Percentiles rank a stretch among this genome's conserved stretches.
Evolutionary conservation across 352 stramenopile species (phyloP).

Genomic region (Globisporangium lucens): DNA sequence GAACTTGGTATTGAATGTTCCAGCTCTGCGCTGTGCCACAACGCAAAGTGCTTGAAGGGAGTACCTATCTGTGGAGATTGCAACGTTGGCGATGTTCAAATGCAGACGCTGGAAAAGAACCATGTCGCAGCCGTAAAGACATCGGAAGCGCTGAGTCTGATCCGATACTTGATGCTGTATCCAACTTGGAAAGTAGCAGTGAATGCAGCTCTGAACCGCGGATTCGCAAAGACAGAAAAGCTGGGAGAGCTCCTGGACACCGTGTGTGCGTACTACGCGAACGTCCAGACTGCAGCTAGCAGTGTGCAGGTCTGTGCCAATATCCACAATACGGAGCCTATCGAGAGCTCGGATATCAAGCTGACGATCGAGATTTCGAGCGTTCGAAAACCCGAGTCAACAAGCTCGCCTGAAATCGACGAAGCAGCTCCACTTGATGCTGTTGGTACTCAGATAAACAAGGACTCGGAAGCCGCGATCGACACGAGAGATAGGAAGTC

Average conservation of each 20-base stretch:
- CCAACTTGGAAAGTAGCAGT: conserved; percentile 78
- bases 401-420: conserved; percentile 58
- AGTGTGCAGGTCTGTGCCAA: neutral
- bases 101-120: conserved; percentile 18
- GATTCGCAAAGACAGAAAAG: conserved; percentile 49
- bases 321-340: conserved; percentile 21
- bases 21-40: conserved; percentile 61
- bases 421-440: conserved; percentile 17
- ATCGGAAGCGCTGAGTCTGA: conserved; percentile 56
- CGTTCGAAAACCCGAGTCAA: conserved; percentile 58
- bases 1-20: conserved; percentile 75
- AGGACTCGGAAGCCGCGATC: conserved; percentile 18
- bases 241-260: conserved; percentile 55
- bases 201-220: conserved; percentile 53
- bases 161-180: conserved; percentile 77
- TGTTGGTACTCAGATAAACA: neutral
- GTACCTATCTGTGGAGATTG: conserved; percentile 28
- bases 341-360: conserved; percentile 22
- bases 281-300: conserved; percentile 8
- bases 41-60: conserved; percentile 66
- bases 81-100: conserved; percentile 12
- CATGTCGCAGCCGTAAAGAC: conserved; percentile 57
- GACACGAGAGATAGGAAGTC: conserved; percentile 64
- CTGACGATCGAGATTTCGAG: conserved; percentile 18
- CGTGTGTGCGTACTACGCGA: conserved; percentile 69